These are phyloP conservation scores for Scedosporium boydii DNA, from an alignment of 2,329 filamentous ascomycete genomes.

Conservation along the genomic window DNA sequence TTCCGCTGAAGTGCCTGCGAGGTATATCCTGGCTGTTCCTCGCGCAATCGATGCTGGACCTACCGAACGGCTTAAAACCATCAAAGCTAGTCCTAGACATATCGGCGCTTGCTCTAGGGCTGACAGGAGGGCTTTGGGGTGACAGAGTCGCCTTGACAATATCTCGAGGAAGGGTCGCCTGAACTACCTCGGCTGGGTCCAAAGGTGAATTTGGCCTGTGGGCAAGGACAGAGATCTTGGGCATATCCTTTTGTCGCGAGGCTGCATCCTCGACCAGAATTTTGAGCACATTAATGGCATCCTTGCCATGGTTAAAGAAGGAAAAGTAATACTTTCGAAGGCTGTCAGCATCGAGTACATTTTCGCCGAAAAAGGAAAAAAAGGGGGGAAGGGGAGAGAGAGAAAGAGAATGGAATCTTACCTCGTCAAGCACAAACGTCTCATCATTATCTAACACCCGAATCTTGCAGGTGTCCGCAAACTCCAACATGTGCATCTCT, in stretches of 20 bases:
- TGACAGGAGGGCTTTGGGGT: constrained; percentile 32
- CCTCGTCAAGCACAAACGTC: constrained; percentile 91
- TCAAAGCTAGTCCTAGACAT: constrained; percentile 44
- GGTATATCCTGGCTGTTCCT: constrained; percentile 22
- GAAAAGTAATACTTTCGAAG: constrained; percentile 83
- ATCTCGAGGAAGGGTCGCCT: constrained; percentile 37
- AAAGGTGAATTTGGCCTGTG: constrained; percentile 1
- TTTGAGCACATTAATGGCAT: constrained; percentile 71
- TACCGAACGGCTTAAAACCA: constrained; percentile 32
- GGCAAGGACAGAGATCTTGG: constrained; percentile 2
- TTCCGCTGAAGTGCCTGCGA: constrained; percentile 55
- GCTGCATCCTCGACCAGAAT: constrained; percentile 59
- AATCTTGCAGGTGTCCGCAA: constrained; percentile 89
- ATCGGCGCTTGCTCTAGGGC: constrained; percentile 47
- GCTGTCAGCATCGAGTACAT: not conserved
- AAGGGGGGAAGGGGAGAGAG: not conserved
- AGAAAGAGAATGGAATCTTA: constrained; percentile 24
- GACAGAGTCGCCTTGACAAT: constrained; percentile 52
- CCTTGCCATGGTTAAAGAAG: constrained; percentile 78
- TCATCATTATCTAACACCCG: constrained; percentile 89
- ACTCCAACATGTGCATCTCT: constrained; percentile 80
- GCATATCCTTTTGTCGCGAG: constrained; percentile 19
- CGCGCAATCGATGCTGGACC: constrained; percentile 39
- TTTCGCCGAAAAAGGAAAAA: not conserved
- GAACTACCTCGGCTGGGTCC: constrained; percentile 14